Base-by-base conservation (phyloP, 1,284 basidiomycete species). In the Takashimella tepidaria region DNA sequence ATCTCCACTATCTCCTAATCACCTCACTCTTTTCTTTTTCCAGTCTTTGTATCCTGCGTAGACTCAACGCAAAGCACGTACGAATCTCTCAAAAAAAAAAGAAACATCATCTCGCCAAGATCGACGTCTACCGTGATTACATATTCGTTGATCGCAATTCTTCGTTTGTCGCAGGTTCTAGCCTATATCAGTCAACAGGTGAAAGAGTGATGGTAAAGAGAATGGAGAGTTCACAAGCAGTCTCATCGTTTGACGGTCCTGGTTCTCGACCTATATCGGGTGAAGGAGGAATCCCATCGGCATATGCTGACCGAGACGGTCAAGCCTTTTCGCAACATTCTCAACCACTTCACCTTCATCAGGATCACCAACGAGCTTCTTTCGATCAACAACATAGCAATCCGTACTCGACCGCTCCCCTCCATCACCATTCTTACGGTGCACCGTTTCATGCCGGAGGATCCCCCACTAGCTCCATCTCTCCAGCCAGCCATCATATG, bases 241-340 rank as follows among this genome's bases (percentile, higher is more conserved):
- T 37, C 46, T n/a, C 48, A 11, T 50, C 56, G 21, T 60, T 64
- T 45, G 58, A 60, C 45, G 62, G 62, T 25, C 60, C 62, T 20
- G 60, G 62, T 40, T 52, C 62, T n/a, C 60, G 62, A 16, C 45
- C 54, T 26, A 62, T 62, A 44, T 56, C 60, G 24, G 50, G 57
- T 2, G 59, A 58, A 45, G 43, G 56, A 8, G 56, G 59, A 23
- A 16, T 20, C 48, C 23, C 48, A 40, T 23, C 31, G 23, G 27
- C 37, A 26, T 6, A 4, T 37, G 23, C 16, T 41, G n/a, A 37
- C 47, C 47, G 40, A 27, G 24, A 12, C 20, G 26, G 40, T 37
- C 31, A 37, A 37, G 10, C 8, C 8, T 16, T 16, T 37, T 37
- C 19, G 31, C 41, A 37, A 22, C 20, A 22, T n/a, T 26, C 21